phyloP scores from a whole-genome alignment of 2,329 filamentous ascomycete species.

The Corniculantispora saksenae region DNA sequence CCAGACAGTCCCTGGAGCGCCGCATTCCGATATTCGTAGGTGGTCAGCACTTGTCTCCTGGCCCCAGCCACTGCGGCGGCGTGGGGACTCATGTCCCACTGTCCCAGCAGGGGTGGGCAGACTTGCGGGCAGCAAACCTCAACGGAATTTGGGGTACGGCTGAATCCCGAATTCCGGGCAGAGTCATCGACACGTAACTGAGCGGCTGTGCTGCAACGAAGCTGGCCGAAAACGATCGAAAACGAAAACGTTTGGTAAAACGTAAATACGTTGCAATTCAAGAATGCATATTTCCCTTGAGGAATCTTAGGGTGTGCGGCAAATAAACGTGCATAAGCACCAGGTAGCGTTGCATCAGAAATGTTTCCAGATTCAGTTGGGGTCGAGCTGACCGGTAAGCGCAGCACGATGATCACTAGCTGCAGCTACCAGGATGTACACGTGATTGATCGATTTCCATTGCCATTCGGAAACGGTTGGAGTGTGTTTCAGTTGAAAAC shows the following conservation, averaged over 20 bases:
- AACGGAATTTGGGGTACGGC: not conserved
- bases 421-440: not conserved
- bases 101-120: not conserved
- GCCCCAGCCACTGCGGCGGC: not conserved
- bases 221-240: not conserved
- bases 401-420: not conserved
- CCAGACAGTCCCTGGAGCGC: not conserved
- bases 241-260: not conserved
- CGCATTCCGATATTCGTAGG: not conserved
- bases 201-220: not conserved
- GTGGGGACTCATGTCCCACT: not conserved
- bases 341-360: not conserved
- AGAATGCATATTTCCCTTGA: not conserved
- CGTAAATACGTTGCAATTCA: not conserved
- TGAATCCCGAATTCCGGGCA: conserved; percentile 4
- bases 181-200: not conserved
- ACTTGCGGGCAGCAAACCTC: not conserved
- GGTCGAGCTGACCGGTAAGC: not conserved
- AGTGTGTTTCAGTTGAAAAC: not conserved
- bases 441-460: not conserved
- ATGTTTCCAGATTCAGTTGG: not conserved
- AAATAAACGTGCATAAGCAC: not conserved
- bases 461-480: too few relatives aligned
- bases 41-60: conserved; percentile 1
- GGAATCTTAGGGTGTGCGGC: not conserved